A percentile compares a stretch with the other conserved stretches of the same genome.
Conservation (phyloP, 2,329 filamentous ascomycete species). For the Metarhizium brunneum region DNA sequence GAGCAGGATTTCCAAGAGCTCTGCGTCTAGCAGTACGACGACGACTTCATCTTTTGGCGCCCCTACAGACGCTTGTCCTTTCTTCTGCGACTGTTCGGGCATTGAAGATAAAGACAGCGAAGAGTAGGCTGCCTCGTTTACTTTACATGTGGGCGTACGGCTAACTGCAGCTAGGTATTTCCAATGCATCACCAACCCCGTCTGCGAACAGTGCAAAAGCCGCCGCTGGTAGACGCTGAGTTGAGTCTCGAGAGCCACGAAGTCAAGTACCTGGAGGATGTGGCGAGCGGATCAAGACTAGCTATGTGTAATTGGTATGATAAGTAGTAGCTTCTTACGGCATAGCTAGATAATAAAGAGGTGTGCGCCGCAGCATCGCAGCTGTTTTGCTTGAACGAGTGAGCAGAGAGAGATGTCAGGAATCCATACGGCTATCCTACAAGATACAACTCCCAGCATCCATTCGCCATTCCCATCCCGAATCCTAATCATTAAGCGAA, state of each 20-base stretch:
- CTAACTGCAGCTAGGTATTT: slow-evolving; percentile 16
- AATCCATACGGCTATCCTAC: not conserved
- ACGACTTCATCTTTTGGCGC: not conserved
- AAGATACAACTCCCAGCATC: not conserved
- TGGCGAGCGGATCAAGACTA: not conserved
- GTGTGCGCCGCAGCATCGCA: not conserved
- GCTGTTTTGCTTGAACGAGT: not conserved
- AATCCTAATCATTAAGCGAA: not conserved
- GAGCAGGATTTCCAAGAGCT: not conserved
- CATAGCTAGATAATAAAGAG: not conserved
- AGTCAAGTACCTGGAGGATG: not conserved
- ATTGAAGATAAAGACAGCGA: slow-evolving; percentile 18
- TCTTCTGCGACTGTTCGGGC: slow-evolving; percentile 17
- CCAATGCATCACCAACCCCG: slow-evolving; percentile 22
- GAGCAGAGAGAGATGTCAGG: not conserved
- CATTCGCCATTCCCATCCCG: not conserved
- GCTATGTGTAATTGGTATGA: not conserved
- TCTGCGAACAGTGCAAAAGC: slow-evolving; percentile 15
- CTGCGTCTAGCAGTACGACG: not conserved
- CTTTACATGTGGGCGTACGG: not conserved
- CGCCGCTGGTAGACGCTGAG: not conserved
- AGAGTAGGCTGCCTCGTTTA: slow-evolving; percentile 13
- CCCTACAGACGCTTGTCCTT: slow-evolving; percentile 9
- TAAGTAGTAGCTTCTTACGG: not conserved
- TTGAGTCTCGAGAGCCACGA: not conserved